Evolutionary conservation across 192 early-diverging fungal genomes (phyloP).

Genomic region (Ambispora gerdemannii): DNA sequence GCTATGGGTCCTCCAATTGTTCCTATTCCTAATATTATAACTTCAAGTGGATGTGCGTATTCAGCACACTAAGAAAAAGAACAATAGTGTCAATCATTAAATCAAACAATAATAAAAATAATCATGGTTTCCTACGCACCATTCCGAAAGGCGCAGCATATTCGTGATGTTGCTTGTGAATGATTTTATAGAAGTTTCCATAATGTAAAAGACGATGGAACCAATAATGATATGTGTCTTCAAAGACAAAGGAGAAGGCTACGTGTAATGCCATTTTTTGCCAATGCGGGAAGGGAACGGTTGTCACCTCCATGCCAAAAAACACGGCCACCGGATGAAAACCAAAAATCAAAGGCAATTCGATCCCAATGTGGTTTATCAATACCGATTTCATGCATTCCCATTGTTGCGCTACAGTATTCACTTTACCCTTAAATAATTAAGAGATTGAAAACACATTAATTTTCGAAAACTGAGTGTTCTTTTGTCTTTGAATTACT

Average conservation of each 20-base stretch:
- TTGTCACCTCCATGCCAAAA: constrained; percentile 81
- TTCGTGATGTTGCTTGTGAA: constrained; percentile 95
- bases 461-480: neutral
- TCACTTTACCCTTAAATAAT: constrained; percentile 52
- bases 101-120: neutral
- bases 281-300: constrained; percentile 78
- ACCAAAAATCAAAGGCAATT: constrained; percentile 83
- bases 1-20: constrained; percentile 78
- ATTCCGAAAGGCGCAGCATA: constrained; percentile 87
- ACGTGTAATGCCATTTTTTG: constrained; percentile 63
- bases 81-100: neutral
- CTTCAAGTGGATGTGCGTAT: constrained; percentile 88
- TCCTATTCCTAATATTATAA: constrained; percentile 79
- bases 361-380: constrained; percentile 72
- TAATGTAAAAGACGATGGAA: constrained; percentile 86
- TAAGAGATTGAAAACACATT: neutral
- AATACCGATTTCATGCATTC: constrained; percentile 71
- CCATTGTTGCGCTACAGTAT: constrained; percentile 65
- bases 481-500: constrained; percentile 4
- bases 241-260: constrained; percentile 74
- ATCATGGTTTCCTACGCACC: constrained; percentile 22
- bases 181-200: constrained; percentile 79
- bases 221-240: constrained; percentile 93
- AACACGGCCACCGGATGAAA: constrained; percentile 82
- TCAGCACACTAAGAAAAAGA: constrained; percentile 61